phyloP scores from a whole-genome alignment of 108 stramenopile species.

The Skeletonema marinoi region DNA sequence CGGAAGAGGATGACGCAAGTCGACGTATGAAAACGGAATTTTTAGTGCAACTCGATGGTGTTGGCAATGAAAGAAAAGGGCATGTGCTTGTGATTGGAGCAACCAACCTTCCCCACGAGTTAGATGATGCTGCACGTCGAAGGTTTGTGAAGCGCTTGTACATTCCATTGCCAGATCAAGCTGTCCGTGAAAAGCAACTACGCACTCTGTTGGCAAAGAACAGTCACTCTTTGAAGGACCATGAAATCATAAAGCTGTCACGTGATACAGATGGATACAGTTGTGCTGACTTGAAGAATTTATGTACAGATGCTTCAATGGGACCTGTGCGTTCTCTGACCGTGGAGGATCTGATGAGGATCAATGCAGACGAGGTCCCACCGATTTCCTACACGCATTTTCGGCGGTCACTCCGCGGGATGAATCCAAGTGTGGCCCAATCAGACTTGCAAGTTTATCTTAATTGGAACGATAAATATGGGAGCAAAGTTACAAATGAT shows the following conservation, averaged over 20 bases:
- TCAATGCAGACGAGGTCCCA: constrained; percentile 73
- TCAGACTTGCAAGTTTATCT: constrained; percentile 79
- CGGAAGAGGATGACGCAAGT: constrained; percentile 93
- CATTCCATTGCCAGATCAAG: constrained; percentile 91
- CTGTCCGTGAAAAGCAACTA: constrained; percentile 77
- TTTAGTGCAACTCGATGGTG: constrained; percentile 92
- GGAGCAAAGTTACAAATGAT: no score
- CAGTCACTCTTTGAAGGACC: constrained; percentile 63
- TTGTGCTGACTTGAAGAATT: constrained; percentile 90
- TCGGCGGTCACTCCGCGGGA: constrained; percentile 64
- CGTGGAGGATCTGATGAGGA: not conserved
- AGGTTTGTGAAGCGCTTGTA: constrained; percentile 92
- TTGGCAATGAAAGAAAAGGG: constrained; percentile 72
- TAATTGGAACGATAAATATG: no score
- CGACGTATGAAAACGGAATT: constrained; percentile 95
- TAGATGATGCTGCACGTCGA: constrained; percentile 98
- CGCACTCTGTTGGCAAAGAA: constrained; percentile 83
- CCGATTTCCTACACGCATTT: constrained; percentile 92
- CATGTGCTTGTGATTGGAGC: constrained; percentile 97
- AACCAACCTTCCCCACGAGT: constrained; percentile 97
- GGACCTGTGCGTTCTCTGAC: constrained; percentile 90
- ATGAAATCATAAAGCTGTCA: constrained; percentile 74
- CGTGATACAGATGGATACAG: constrained; percentile 87
- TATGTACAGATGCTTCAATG: constrained; percentile 93
- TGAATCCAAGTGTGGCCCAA: constrained; percentile 90